Evolutionary conservation across 2,329 filamentous ascomycete genomes (phyloP), one percentile per base, ranked within the genome.

Genomic region (Trichoderma atroviride): DNA sequence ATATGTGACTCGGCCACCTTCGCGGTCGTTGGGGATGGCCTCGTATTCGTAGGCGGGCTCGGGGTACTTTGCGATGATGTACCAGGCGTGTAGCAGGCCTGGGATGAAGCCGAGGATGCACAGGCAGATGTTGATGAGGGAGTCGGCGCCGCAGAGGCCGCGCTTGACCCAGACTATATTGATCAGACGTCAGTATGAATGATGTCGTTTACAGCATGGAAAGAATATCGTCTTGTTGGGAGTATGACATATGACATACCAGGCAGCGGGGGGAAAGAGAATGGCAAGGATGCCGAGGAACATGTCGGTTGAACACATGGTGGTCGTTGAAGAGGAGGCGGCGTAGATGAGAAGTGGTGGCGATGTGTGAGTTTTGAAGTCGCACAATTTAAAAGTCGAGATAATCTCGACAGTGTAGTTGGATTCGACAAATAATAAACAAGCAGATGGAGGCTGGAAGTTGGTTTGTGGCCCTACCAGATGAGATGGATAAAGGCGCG

Each of bases 161-260:
- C 91, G 85, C 84, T 98, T 99, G 71, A 99, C 93, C 96, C 96
- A 99, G 76, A 99, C 96, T 93, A 76, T 3, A 78, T n/a, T n/a
- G 5, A n/a, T 9, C n/a, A 31, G 13, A 9, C 7, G 33, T 61
- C 50, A 64, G 55, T 3, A 27, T 37, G 9, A 64, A 5, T 4
- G 4, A 11, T 19, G 4, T 13, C 4, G 33, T 13, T 35, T 2
- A 35, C 11, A 35, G 33, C 4, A 52, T 33, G 13, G 37, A 31
- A 31, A 27, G 22, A 63, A n/a, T 13, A 24, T 24, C 19, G 7
- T 50, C 47, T 11, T 50, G 11, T 13, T 10, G 13, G 24, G 4
- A 6, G 2, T 35, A 35, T 35, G 33, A 35, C 33, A 35, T 35
- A 35, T 35, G 33, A 35, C 29, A 19, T 82, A 90, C 88, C 88